Percentiles rank a stretch among this genome's conserved stretches.
phyloP scores from a whole-genome alignment of 495 filamentous ascomycete species.

The Neurospora tetrasperma region DNA sequence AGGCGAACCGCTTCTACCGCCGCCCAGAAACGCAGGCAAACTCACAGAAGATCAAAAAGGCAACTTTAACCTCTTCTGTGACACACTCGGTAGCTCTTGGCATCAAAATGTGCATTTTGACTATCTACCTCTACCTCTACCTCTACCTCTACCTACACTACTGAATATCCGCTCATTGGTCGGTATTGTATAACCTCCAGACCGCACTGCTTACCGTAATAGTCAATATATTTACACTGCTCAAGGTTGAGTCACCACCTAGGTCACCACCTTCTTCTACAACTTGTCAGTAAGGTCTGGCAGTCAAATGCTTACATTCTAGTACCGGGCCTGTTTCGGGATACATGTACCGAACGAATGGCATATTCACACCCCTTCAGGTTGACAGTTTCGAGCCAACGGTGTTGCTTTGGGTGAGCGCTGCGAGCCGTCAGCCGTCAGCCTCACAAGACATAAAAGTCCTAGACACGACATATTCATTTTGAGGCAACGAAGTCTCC shows the following conservation, averaged over 20 bases:
- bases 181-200: not conserved
- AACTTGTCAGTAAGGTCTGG: no score
- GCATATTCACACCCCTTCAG: not conserved
- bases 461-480: not conserved
- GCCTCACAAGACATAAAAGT: not conserved
- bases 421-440: not conserved
- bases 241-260: not conserved
- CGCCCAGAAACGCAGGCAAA: not conserved
- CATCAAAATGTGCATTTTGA: not conserved
- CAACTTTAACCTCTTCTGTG: not conserved
- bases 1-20: no score
- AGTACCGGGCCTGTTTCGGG: not conserved
- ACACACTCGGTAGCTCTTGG: not conserved
- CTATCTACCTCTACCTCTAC: no score
- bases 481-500: not conserved
- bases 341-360: not conserved
- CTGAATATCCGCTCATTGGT: not conserved
- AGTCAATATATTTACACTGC: not conserved
- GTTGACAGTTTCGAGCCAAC: not conserved
- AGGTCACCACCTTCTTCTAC: no score
- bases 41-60: not conserved
- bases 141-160: no score
- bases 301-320: not conserved
- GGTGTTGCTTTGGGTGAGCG: not conserved
- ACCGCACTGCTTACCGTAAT: not conserved